Evolutionary conservation across 1,139 yeast genomes (phyloP).

Genomic region (Taphrina wiesneri): DNA sequence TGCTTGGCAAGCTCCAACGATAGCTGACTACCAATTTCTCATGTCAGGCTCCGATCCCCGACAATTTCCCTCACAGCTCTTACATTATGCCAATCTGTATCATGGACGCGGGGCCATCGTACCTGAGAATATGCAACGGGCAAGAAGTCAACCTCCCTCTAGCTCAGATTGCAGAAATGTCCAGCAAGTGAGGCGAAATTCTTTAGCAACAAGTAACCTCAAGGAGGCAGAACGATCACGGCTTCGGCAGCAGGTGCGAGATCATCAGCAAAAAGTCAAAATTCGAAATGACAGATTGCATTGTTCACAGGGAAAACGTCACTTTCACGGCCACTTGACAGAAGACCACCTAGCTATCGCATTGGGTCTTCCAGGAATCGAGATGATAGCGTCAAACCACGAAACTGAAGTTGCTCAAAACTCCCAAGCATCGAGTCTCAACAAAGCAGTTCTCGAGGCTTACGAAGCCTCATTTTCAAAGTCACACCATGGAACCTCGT

Average conservation of each 20-base stretch:
- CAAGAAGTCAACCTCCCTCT: slow-evolving; percentile 3
- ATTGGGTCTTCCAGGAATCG: background rate
- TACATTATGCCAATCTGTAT: background rate
- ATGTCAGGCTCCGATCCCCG: background rate
- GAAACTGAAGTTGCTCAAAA: background rate
- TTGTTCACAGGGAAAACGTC: background rate
- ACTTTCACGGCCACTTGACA: background rate
- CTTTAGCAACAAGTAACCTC: background rate
- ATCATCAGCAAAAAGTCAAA: background rate
- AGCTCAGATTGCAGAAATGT: background rate
- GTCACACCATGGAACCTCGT: background rate
- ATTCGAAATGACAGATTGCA: background rate
- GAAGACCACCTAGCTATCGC: background rate
- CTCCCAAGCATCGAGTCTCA: background rate
- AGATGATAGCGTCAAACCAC: background rate
- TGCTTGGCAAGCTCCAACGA: background rate
- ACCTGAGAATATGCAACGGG: slow-evolving; percentile 2
- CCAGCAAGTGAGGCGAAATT: background rate
- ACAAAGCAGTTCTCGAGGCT: background rate
- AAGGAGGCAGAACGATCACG: background rate
- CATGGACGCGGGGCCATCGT: background rate
- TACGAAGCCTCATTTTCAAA: background rate
- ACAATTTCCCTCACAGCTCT: background rate
- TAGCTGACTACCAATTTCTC: background rate
- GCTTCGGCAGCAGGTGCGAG: background rate